Conservation (phyloP, 345 rosid species). For the Hibiscus trionum region DNA sequence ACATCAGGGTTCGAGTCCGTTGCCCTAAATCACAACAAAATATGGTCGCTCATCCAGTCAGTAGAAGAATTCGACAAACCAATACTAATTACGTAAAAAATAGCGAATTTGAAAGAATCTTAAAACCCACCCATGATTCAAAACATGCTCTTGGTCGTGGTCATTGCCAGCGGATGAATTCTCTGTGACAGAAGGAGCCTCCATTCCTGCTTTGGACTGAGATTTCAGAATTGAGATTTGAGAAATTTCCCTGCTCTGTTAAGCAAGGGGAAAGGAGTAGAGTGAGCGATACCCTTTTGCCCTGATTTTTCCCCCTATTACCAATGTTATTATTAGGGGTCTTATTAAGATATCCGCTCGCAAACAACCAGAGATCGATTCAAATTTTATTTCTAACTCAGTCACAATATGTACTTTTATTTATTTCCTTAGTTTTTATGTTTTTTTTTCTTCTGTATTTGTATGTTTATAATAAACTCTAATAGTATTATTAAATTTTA, state of each 20-base stretch:
- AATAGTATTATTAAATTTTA: too few relatives aligned
- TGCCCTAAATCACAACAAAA: constrained; percentile 5
- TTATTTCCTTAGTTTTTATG: too few relatives aligned
- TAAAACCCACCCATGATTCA: constrained; percentile 2
- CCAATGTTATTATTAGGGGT: too few relatives aligned
- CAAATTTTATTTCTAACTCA: too few relatives aligned
- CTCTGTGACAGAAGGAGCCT: not conserved
- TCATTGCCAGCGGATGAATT: not conserved
- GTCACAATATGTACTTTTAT: too few relatives aligned
- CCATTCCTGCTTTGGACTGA: constrained; percentile 1
- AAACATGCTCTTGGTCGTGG: not conserved
- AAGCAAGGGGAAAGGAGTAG: not conserved
- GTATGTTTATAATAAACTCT: too few relatives aligned
- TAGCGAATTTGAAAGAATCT: not conserved
- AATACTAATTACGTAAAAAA: not conserved
- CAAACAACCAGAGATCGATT: too few relatives aligned
- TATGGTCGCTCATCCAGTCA: not conserved
- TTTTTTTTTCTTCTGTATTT: too few relatives aligned
- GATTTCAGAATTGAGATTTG: not conserved
- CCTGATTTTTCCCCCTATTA: too few relatives aligned
- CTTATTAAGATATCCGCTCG: too few relatives aligned
- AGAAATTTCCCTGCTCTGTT: not conserved
- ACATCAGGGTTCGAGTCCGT: not conserved
- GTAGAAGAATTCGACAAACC: not conserved
- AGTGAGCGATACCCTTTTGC: too few relatives aligned